Percentiles rank a stretch among this genome's conserved stretches.
Evolutionary conservation across 1,284 basidiomycete genomes (phyloP).

Genomic region (Mycosarcoma mackinlayi): DNA sequence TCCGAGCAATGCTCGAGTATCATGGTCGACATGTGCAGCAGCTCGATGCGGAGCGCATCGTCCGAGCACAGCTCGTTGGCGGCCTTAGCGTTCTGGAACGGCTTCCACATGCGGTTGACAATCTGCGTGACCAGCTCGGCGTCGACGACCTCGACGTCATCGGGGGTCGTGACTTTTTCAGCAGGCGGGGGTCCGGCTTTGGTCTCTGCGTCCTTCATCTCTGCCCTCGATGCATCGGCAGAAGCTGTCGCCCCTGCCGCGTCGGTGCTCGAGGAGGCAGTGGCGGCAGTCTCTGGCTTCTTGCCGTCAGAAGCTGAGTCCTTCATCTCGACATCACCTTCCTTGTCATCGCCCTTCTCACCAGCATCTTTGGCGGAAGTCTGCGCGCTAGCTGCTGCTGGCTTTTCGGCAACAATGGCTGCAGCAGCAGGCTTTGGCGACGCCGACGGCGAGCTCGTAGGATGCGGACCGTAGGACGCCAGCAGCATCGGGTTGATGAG

Average conservation of each 20-base stretch:
- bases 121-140: slow-evolving; percentile 77
- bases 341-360: slow-evolving; percentile 69
- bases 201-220: slow-evolving; percentile 45
- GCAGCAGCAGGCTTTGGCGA: slow-evolving; percentile 22
- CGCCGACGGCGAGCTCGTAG: slow-evolving; percentile 19
- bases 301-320: slow-evolving; percentile 17
- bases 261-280: neutral
- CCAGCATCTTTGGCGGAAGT: neutral
- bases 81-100: slow-evolving; percentile 73
- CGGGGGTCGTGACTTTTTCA: slow-evolving; percentile 50
- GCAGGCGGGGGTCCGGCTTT: slow-evolving; percentile 63
- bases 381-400: slow-evolving; percentile 4
- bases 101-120: slow-evolving; percentile 82
- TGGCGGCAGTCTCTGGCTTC: slow-evolving; percentile 20
- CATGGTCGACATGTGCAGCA: slow-evolving; percentile 88
- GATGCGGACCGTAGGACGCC: slow-evolving; percentile 73
- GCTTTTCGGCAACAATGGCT: slow-evolving; percentile 3
- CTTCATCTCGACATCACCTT: slow-evolving; percentile 66
- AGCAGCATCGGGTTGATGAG: slow-evolving; percentile 89
- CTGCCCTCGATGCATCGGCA: slow-evolving; percentile 8
- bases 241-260: slow-evolving; percentile 3
- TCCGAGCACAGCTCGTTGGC: slow-evolving; percentile 72
- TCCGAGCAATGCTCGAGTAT: slow-evolving; percentile 86
- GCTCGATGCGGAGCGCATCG: slow-evolving; percentile 87
- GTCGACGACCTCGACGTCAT: slow-evolving; percentile 72